Conservation (phyloP, 192 early-diverging fungal genomes). For the Ramicandelaber brevisporus region DNA sequence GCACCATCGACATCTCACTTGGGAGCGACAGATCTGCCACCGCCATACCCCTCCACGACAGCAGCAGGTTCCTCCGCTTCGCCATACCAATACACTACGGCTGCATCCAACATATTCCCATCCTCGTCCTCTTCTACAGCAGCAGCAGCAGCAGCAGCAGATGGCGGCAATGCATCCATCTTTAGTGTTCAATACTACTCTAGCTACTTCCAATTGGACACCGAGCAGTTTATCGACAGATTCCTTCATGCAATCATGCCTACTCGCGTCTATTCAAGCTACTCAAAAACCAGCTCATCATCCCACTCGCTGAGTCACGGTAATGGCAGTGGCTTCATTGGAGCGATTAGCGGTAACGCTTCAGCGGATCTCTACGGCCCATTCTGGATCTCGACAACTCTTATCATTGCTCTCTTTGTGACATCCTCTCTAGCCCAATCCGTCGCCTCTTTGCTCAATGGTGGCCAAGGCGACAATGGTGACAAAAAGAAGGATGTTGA, state of each 20-base stretch:
- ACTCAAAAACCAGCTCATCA: too few relatives aligned
- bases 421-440: conserved; percentile 71
- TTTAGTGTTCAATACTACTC: conserved; percentile 81
- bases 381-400: conserved; percentile 93
- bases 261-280: too few relatives aligned
- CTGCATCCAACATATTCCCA: too few relatives aligned
- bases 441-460: conserved; percentile 43
- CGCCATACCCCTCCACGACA: too few relatives aligned
- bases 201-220: conserved; percentile 80
- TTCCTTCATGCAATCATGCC: conserved; percentile 63
- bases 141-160: not conserved
- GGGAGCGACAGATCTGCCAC: too few relatives aligned
- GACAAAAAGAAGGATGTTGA: too few relatives aligned
- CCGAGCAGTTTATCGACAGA: conserved; percentile 38
- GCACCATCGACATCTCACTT: too few relatives aligned
- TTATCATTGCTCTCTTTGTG: conserved; percentile 82
- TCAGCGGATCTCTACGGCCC: conserved; percentile 96
- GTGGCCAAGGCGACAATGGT: conserved; percentile 17
- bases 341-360: too few relatives aligned
- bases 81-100: conserved; percentile 14
- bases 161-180: conserved; percentile 21
- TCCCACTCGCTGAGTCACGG: too few relatives aligned
- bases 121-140: too few relatives aligned
- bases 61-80: too few relatives aligned
- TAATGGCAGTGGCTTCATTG: too few relatives aligned